These are phyloP conservation scores for Debaryomyces robertsiae DNA, from an alignment of 1,139 yeast species.

Conservation along the genomic window DNA sequence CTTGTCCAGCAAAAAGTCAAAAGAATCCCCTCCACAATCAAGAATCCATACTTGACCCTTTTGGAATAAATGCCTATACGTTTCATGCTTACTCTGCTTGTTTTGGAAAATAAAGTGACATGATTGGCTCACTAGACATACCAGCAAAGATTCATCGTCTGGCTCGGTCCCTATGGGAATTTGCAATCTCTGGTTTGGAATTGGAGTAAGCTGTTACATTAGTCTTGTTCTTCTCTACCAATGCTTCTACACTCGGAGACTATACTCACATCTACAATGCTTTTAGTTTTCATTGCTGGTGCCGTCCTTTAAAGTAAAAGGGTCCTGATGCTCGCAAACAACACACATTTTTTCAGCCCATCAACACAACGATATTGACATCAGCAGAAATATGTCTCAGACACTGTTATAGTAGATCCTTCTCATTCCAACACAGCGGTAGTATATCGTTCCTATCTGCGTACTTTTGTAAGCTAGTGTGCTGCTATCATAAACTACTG, in stretches of 20 bases:
- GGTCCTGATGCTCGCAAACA: too few species aligned
- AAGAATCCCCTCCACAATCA: slow-evolving; percentile 12
- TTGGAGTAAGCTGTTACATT: slow-evolving; percentile 2
- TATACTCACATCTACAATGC: slow-evolving; percentile 4
- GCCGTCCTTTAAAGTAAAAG: too few species aligned
- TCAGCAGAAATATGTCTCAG: too few species aligned
- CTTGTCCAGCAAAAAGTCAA: slow-evolving; percentile 2
- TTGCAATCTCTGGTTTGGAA: slow-evolving; percentile 1
- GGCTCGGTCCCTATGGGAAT: slow-evolving; percentile 1
- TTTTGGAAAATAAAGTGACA: slow-evolving; percentile 13
- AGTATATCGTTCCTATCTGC: too few species aligned
- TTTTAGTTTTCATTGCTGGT: slow-evolving; percentile 2
- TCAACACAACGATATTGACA: too few species aligned
- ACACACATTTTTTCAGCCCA: too few species aligned
- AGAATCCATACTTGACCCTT: slow-evolving; percentile 8
- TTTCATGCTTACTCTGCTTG: slow-evolving; percentile 7
- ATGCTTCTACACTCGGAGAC: background rate
- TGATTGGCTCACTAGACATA: slow-evolving; percentile 10
- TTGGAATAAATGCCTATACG: background rate
- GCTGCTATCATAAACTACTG: too few species aligned
- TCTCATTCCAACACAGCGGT: too few species aligned
- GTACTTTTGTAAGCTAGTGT: too few species aligned
- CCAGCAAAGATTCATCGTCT: background rate
- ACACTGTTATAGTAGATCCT: too few species aligned
- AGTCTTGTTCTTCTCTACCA: background rate